These are phyloP conservation scores for Basidiobolus meristosporus DNA, from an alignment of 371 early-diverging fungal species.

Conservation along the genomic window DNA sequence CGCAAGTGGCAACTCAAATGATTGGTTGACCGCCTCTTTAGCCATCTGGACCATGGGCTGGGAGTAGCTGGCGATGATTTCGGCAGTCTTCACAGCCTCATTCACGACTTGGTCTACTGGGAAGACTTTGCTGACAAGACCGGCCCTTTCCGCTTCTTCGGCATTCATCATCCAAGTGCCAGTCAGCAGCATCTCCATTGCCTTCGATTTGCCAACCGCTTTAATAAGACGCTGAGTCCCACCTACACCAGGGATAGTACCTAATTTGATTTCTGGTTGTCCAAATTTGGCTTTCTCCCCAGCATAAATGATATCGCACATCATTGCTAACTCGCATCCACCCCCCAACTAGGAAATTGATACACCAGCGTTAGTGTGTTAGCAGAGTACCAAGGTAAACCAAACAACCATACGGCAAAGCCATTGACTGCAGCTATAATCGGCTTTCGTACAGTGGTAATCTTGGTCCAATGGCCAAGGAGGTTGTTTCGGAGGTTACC, in stretches of 20 bases:
- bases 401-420: slow-evolving; percentile 79
- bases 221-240: slow-evolving; percentile 81
- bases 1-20: slow-evolving; percentile 70
- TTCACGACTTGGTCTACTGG: slow-evolving; percentile 76
- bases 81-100: slow-evolving; percentile 78
- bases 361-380: too few relatives aligned
- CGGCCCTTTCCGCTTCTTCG: slow-evolving; percentile 67
- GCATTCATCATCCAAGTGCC: slow-evolving; percentile 74
- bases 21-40: slow-evolving; percentile 92
- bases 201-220: slow-evolving; percentile 94
- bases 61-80: slow-evolving; percentile 67
- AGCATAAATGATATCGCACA: slow-evolving; percentile 97
- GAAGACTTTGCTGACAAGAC: slow-evolving; percentile 79
- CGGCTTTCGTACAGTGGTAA: slow-evolving; percentile 83
- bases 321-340: slow-evolving; percentile 98
- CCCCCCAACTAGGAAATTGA: slow-evolving; percentile 81
- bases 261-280: slow-evolving; percentile 96
- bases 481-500: slow-evolving; percentile 80
- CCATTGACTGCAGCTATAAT: slow-evolving; percentile 95
- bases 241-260: slow-evolving; percentile 81
- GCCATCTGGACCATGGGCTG: slow-evolving; percentile 82
- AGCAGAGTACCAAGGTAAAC: too few relatives aligned
- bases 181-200: slow-evolving; percentile 91
- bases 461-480: slow-evolving; percentile 84
- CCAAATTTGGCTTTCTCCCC: slow-evolving; percentile 93